Evolutionary conservation across 2,329 filamentous ascomycete genomes (phyloP), one percentile per base, ranked within the genome.

Genomic region (Colletotrichum filicis): DNA sequence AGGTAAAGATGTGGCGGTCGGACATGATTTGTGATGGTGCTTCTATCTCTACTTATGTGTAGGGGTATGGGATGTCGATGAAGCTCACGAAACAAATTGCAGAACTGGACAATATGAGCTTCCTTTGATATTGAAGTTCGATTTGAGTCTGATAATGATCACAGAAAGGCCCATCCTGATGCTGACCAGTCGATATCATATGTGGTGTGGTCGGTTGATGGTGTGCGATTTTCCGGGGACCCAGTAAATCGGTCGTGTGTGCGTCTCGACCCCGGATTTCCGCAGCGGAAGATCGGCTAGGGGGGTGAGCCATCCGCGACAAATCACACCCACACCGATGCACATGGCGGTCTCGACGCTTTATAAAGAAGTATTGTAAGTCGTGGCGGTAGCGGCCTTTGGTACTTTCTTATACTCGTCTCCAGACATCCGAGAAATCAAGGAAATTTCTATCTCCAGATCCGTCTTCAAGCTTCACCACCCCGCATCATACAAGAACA

Each of bases 1-100:
- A 87, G 71, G 85, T 79, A 78, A 88, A 89, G 74, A 90, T 84
- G 73, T 89, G 87, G 16, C 85, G 83, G 70, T 83, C 87, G 28
- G 87, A 89, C 87, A 90, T 89, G 71, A 37, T 74, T 55, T 9
- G 69, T 42, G 14, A 42, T 8, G 37, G 16, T 19, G 37, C 37
- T 42, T 42, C 16, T 19, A 19, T 42, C 37, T 8, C 14, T 42
- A 19, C 14, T 5, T 35, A 5, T 35, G 37, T 42, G 14, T 42
- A 42, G 16, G 6, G 5, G 14, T 42, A 24, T 68, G 35, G 37
- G 64, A 49, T 24, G 66, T 62, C 49, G 71, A 62, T 46, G 19
- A 67, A 55, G 63, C 35, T 46, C 37, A 37, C 52, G 32, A 19
- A 28, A 64, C 3, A 9, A 37, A 7, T 30, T 52, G 16, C 14